Percentiles rank a stretch among this genome's conserved stretches.
Evolutionary conservation across 305 asterid genomes (phyloP).

Genomic region (Fraxinus greggii): DNA sequence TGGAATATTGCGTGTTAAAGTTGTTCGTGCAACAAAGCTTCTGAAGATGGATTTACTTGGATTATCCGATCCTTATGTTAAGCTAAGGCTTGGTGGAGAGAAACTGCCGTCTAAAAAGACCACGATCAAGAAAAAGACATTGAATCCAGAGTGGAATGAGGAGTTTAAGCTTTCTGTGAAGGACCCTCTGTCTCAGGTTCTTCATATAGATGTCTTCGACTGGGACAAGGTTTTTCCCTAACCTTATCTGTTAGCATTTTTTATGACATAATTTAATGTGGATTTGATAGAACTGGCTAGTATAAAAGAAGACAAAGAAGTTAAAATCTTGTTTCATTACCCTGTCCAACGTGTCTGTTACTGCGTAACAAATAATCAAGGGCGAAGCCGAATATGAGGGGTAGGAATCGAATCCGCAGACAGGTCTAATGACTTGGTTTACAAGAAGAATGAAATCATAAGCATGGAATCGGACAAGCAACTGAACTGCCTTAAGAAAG

Average conservation of each 20-base stretch:
- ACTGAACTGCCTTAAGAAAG: not conserved
- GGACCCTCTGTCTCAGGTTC: constrained; percentile 76
- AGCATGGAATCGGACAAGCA: not conserved
- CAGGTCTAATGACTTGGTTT: not conserved
- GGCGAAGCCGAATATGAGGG: not conserved
- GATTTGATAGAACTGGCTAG: not conserved
- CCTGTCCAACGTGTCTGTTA: not conserved
- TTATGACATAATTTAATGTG: not conserved
- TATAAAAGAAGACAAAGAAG: not conserved
- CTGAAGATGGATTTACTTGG: constrained; percentile 84
- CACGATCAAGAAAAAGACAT: constrained; percentile 71
- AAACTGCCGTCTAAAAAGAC: constrained; percentile 64
- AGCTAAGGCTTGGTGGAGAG: constrained; percentile 73
- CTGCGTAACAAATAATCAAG: not conserved
- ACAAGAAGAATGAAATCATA: not conserved
- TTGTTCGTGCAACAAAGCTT: constrained; percentile 69
- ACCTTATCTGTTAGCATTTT: not conserved
- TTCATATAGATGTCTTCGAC: constrained; percentile 60
- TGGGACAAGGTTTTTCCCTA: constrained; percentile 75
- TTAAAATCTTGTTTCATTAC: not conserved
- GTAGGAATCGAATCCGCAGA: not conserved
- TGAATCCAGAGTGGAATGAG: constrained; percentile 86
- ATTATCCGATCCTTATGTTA: constrained; percentile 88
- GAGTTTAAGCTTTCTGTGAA: constrained; percentile 76
- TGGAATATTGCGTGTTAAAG: constrained; percentile 80